Evolutionary conservation across 352 stramenopile species (phyloP).

Genomic region (Albugo candida): DNA sequence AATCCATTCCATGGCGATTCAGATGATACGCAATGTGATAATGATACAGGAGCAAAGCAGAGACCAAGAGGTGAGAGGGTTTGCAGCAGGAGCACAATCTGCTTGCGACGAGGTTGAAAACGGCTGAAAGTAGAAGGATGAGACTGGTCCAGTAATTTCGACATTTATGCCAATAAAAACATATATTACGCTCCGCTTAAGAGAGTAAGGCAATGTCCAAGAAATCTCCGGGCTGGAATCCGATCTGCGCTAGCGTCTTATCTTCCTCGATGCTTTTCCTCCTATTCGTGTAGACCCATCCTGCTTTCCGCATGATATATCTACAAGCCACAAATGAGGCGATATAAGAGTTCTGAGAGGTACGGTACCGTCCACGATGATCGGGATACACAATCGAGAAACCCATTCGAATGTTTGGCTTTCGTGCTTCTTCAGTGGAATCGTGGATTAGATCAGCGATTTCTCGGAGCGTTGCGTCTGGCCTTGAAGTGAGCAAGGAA

Average conservation of each 20-base stretch:
- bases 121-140: too few relatives aligned
- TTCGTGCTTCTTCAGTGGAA: constrained; percentile 28
- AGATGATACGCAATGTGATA: too few relatives aligned
- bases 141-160: too few relatives aligned
- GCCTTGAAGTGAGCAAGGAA: constrained; percentile 12
- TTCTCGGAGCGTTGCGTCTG: constrained; percentile 46
- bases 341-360: not conserved
- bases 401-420: constrained; percentile 29
- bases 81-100: too few relatives aligned
- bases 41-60: too few relatives aligned
- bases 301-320: constrained; percentile 34
- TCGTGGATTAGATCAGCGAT: constrained; percentile 52
- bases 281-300: constrained; percentile 31
- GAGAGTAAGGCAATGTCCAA: constrained; percentile 40
- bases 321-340: constrained; percentile 8
- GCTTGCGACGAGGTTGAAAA: too few relatives aligned
- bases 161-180: too few relatives aligned
- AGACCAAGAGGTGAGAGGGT: too few relatives aligned
- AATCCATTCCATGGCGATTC: too few relatives aligned
- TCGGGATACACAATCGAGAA: constrained; percentile 40
- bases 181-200: constrained; percentile 5
- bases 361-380: constrained; percentile 21
- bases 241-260: constrained; percentile 39
- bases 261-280: constrained; percentile 28
- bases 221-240: constrained; percentile 42